A percentile compares a stretch with the other conserved stretches of the same genome.
Conservation (phyloP, 164 flowering plant genomes). For the Stephania cephalantha region DNA sequence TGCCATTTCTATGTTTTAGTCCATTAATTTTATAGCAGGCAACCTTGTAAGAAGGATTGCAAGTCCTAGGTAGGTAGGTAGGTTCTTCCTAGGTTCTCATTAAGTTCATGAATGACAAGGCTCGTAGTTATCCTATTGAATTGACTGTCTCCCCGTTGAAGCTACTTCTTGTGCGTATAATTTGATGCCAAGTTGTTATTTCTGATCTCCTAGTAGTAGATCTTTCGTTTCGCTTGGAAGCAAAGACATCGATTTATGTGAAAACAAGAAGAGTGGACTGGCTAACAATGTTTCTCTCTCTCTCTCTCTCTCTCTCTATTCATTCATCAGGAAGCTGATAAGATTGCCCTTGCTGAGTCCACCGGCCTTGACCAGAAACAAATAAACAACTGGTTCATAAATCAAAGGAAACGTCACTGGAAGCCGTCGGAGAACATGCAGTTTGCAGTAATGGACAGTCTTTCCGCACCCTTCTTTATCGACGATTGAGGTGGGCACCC, state of each 20-base stretch:
- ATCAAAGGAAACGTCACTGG: slow-evolving; percentile 71
- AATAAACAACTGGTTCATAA: slow-evolving; percentile 69
- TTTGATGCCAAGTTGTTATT: too few species aligned
- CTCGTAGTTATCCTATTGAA: too few species aligned
- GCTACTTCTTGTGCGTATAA: too few species aligned
- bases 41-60: not conserved
- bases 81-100: not conserved
- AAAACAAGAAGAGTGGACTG: not conserved
- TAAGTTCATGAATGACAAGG: not conserved
- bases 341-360: slow-evolving; percentile 43
- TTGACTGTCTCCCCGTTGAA: too few species aligned
- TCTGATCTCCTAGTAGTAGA: too few species aligned
- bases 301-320: not conserved
- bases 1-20: not conserved
- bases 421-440: slow-evolving; percentile 72
- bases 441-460: slow-evolving; percentile 46
- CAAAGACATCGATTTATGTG: too few species aligned
- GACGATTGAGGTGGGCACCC: slow-evolving; percentile 23
- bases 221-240: too few species aligned
- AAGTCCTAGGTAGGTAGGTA: not conserved
- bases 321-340: slow-evolving; percentile 56
- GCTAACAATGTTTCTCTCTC: not conserved
- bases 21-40: not conserved
- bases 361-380: slow-evolving; percentile 66
- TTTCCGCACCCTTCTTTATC: slow-evolving; percentile 33